Evolutionary conservation across 2,329 filamentous ascomycete genomes (phyloP), one percentile per base, ranked within the genome.

Genomic region (Aureobasidium mangrovei): DNA sequence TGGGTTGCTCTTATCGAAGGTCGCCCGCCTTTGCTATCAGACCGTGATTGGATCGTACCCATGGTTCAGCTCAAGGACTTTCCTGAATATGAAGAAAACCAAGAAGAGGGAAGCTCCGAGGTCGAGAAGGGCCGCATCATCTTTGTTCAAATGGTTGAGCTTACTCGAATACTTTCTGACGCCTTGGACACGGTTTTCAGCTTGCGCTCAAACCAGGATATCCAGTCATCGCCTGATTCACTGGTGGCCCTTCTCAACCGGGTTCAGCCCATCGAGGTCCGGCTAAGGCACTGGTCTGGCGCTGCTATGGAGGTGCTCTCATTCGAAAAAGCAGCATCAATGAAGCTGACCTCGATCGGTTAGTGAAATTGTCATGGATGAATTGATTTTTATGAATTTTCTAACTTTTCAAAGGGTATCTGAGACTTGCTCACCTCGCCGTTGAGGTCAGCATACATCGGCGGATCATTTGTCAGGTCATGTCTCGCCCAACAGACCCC

Each of bases 391-490:
- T 5, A 9, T 7, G 7, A 26, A 43, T 6, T 5, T 38, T 26
- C 35, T 54, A 24, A 54, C n/a, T 24, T 4, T 26, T 10, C 10
- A 2, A 64, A 58, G 72, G 72, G 8, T 74, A 73, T 54, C 65
- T 76, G 5, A 71, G 74, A 43, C 65, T 76, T 24, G 71, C 71
- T 5, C 74, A 75, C 57, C 70, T 74, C 43, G 69, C 72, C 4
- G 69, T 73, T 6, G 73, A 75, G 52, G 73, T 74, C 41, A 73
- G 72, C 5, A 60, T 74, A 4, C 72, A 74, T 56, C 64, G 72
- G n/a, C 67, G 67, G 4, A 67, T 74, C 9, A 64, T 74, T 2
- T 62, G 61, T 3, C 57, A 60, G 7, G 58, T 58, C 36, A 62
- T 62, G 27, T 46, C 40, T 18, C 32, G 46, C 10, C 28, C 49